A percentile compares a stretch with the other conserved stretches of the same genome.
Conservation (phyloP, 1,139 yeast genomes). For the Pichia inconspicua region DNA sequence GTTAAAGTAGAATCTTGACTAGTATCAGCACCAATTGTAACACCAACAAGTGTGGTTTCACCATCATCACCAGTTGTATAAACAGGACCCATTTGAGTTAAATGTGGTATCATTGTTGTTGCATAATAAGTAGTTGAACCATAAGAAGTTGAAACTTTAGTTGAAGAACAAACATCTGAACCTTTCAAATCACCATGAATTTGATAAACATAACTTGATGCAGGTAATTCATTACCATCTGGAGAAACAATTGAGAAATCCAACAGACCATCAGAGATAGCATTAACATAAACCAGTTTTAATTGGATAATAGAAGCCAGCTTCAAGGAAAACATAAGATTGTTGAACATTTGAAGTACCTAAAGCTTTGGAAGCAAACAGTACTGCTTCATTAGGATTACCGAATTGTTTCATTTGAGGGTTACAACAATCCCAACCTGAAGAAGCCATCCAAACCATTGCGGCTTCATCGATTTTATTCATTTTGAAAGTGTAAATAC, state of each 20-base stretch:
- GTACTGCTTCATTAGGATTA: slow-evolving; percentile 9
- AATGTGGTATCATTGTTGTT: slow-evolving; percentile 3
- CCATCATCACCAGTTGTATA: slow-evolving; percentile 2
- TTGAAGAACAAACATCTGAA: slow-evolving; percentile 1
- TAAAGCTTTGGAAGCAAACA: slow-evolving; percentile 15
- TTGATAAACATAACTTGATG: slow-evolving; percentile 8
- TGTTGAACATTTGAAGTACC: background rate
- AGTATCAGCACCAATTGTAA: slow-evolving; percentile 3
- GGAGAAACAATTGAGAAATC: slow-evolving; percentile 5
- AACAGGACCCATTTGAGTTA: slow-evolving; percentile 6
- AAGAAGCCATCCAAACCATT: slow-evolving; percentile 23
- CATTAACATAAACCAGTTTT: slow-evolving; percentile 22
- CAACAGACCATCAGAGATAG: slow-evolving; percentile 7
- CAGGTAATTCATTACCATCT: slow-evolving; percentile 1
- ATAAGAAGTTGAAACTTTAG: slow-evolving; percentile 1
- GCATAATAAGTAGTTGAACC: slow-evolving; percentile 3
- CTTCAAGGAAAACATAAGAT: slow-evolving; percentile 16
- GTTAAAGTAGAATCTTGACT: background rate
- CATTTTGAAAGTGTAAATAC: slow-evolving; percentile 22
- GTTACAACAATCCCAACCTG: slow-evolving; percentile 28
- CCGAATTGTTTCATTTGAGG: slow-evolving; percentile 10
- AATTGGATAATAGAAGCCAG: slow-evolving; percentile 25
- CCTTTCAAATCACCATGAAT: slow-evolving; percentile 5
- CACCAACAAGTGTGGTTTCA: slow-evolving; percentile 1
- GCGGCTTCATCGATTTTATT: slow-evolving; percentile 24